phyloP scores from a whole-genome alignment of 140 eudicot genomes.

The Stevia rebaudiana region DNA sequence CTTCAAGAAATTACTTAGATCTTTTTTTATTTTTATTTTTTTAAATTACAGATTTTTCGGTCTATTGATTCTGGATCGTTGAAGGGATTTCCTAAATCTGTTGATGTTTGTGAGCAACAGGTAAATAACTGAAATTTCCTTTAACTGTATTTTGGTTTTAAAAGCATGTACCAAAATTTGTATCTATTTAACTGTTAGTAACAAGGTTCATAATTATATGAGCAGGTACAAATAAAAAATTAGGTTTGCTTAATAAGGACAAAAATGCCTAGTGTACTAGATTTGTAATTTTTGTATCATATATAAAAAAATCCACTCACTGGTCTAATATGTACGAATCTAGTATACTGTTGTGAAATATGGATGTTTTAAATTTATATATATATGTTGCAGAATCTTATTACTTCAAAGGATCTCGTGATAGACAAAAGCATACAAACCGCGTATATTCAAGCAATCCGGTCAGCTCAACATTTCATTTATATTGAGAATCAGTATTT shows the following conservation, averaged over 20 bases:
- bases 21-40: slow-evolving; percentile 20
- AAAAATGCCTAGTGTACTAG: too few species aligned
- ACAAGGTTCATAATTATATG: not conserved
- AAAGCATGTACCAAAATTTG: not conserved
- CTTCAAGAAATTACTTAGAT: not conserved
- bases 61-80: slow-evolving; percentile 94
- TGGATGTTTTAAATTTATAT: not conserved
- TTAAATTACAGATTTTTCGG: slow-evolving; percentile 62
- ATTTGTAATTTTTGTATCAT: too few species aligned
- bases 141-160: too few species aligned
- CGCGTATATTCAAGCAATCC: slow-evolving; percentile 92
- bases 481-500: slow-evolving; percentile 95
- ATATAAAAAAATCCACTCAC: not conserved
- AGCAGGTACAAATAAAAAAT: too few species aligned
- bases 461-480: slow-evolving; percentile 91
- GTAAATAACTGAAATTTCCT: slow-evolving; percentile 28
- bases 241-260: too few species aligned
- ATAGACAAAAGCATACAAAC: slow-evolving; percentile 90
- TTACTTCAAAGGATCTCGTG: slow-evolving; percentile 62
- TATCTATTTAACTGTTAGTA: not conserved
- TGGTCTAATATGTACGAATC: not conserved
- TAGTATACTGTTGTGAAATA: not conserved
- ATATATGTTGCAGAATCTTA: slow-evolving; percentile 66
- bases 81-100: slow-evolving; percentile 75
- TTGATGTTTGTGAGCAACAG: slow-evolving; percentile 56